A percentile compares a stretch with the other conserved stretches of the same genome.
Evolutionary conservation across 1,284 basidiomycete species (phyloP).

Genomic region (Trametes polyzona): DNA sequence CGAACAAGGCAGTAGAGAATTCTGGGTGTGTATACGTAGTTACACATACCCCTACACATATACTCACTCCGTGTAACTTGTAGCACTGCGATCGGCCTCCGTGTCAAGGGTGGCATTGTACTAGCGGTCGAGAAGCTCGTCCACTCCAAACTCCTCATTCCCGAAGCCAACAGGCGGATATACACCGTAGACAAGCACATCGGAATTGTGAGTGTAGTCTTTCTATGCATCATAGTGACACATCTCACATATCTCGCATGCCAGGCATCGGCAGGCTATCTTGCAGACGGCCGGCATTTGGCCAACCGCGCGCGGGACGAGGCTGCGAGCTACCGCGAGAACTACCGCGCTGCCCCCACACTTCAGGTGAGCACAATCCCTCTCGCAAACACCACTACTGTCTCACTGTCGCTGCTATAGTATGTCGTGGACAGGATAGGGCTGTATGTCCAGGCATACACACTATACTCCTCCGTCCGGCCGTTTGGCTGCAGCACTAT

Average conservation of each 20-base stretch:
- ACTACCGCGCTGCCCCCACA: conserved; percentile 77
- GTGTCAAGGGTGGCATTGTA: conserved; percentile 93
- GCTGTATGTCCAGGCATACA: conserved; percentile 93
- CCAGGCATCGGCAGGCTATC: conserved; percentile 92
- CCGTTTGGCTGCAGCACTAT: conserved; percentile 97
- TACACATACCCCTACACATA: neutral
- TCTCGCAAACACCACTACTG: neutral
- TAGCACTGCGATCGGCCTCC: conserved; percentile 90
- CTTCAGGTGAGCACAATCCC: conserved; percentile 67
- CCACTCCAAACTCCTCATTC: conserved; percentile 96
- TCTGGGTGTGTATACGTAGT: conserved; percentile 67
- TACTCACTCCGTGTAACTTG: neutral
- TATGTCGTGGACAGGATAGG: conserved; percentile 84
- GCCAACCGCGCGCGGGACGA: conserved; percentile 88
- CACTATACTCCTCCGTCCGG: conserved; percentile 96
- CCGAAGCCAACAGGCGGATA: conserved; percentile 92
- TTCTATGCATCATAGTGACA: neutral
- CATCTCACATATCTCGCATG: neutral
- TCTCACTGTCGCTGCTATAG: conserved; percentile 45
- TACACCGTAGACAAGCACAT: conserved; percentile 93
- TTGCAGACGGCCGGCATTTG: conserved; percentile 93
- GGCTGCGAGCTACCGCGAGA: conserved; percentile 77
- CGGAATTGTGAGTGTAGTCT: conserved; percentile 65
- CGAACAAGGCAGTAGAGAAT: conserved; percentile 98
- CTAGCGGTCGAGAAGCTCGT: conserved; percentile 97